phyloP scores from a whole-genome alignment of 768 basidiomycete species.

The Pleurotus eryngii region DNA sequence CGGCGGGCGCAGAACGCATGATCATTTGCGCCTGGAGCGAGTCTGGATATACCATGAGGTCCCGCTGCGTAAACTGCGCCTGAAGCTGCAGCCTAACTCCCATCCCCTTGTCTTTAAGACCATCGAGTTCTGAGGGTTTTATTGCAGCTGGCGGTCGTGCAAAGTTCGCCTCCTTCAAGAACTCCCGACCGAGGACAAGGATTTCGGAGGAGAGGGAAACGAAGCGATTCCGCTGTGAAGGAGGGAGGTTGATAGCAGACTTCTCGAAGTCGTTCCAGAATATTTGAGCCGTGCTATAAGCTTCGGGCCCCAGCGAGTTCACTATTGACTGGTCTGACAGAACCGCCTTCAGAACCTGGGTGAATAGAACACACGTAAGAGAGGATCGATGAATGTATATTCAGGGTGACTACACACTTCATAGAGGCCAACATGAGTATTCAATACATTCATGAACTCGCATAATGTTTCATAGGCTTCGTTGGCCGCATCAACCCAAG shows the following conservation, averaged over 20 bases:
- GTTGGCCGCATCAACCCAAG: constrained; percentile 84
- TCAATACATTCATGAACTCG: constrained; percentile 96
- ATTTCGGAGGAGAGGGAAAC: constrained; percentile 90
- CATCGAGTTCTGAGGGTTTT: constrained; percentile 64
- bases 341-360: constrained; percentile 68
- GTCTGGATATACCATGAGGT: constrained; percentile 78
- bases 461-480: constrained; percentile 87
- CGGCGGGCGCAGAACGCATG: constrained; percentile 81
- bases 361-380: constrained; percentile 15
- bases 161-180: constrained; percentile 65
- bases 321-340: constrained; percentile 66
- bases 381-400: constrained; percentile 9
- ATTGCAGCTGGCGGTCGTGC: constrained; percentile 67
- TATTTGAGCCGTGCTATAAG: constrained; percentile 83
- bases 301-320: constrained; percentile 66
- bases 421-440: constrained; percentile 89
- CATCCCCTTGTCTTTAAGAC: constrained; percentile 75
- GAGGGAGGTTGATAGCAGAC: constrained; percentile 89
- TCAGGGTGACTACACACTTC: constrained; percentile 52
- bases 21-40: constrained; percentile 93
- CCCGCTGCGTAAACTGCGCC: constrained; percentile 72
- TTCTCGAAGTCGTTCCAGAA: constrained; percentile 98
- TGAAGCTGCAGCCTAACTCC: constrained; percentile 71
- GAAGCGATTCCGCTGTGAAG: constrained; percentile 72
- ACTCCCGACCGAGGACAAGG: constrained; percentile 80